Evolutionary conservation across 2,329 filamentous ascomycete species (phyloP).

Genomic region (Epichloe amarillans): DNA sequence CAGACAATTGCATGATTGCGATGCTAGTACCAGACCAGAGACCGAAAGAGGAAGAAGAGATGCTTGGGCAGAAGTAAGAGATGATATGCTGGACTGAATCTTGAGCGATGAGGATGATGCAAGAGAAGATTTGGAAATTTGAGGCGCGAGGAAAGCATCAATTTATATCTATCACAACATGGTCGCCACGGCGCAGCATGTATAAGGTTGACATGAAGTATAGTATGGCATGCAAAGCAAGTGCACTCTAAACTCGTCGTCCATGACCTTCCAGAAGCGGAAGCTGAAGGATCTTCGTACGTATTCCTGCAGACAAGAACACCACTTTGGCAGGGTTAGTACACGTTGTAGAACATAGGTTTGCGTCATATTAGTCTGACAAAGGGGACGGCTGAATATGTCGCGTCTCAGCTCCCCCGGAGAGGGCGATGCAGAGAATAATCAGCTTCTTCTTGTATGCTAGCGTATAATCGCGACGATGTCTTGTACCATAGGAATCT

Average conservation of each 20-base stretch:
- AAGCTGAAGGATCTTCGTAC: slow-evolving; percentile 3
- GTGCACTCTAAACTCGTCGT: background rate
- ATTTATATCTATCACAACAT: slow-evolving; percentile 6
- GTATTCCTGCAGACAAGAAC: background rate
- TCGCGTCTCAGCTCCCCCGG: background rate
- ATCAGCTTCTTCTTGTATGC: background rate
- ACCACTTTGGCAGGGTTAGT: background rate
- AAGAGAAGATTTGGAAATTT: background rate
- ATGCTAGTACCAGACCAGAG: background rate
- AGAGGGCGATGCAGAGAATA: background rate
- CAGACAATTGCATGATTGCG: slow-evolving; percentile 12
- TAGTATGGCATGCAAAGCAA: background rate
- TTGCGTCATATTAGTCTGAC: background rate
- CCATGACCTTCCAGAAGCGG: slow-evolving; percentile 9
- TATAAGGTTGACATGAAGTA: background rate
- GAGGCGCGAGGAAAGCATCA: background rate
- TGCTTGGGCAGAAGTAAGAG: background rate
- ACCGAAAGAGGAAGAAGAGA: background rate
- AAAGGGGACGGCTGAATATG: background rate
- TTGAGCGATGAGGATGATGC: slow-evolving; percentile 1
- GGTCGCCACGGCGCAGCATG: background rate
- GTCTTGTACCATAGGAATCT: too few species aligned
- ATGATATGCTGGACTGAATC: background rate
- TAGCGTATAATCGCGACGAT: background rate
- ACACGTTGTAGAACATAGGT: background rate